Conservation (phyloP, 768 basidiomycete species). For the Auriscalpium orientale region DNA sequence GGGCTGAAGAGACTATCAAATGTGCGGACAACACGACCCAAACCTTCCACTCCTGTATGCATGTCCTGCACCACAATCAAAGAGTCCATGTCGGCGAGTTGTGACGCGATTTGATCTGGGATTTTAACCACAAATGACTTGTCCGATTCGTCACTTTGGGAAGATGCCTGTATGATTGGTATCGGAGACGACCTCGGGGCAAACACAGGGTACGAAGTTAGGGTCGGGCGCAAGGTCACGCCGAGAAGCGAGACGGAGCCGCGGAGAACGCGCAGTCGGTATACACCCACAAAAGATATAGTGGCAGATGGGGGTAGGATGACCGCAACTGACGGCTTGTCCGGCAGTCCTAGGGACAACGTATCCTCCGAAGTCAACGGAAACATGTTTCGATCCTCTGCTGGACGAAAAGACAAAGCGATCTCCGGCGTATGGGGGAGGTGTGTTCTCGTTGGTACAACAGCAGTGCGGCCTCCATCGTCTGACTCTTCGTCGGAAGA, state of each 20-base stretch:
- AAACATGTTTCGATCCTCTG: slow-evolving; percentile 38
- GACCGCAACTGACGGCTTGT: slow-evolving; percentile 30
- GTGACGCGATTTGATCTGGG: slow-evolving; percentile 9
- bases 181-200: slow-evolving; percentile 77
- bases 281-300: slow-evolving; percentile 63
- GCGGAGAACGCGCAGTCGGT: slow-evolving; percentile 50
- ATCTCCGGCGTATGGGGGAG: too few species aligned
- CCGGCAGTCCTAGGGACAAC: slow-evolving; percentile 20
- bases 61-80: slow-evolving; percentile 53
- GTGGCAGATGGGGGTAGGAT: slow-evolving; percentile 41
- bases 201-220: slow-evolving; percentile 45
- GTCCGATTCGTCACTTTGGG: slow-evolving; percentile 9
- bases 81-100: slow-evolving; percentile 19
- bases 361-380: slow-evolving; percentile 34
- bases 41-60: slow-evolving; percentile 53
- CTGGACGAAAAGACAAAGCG: slow-evolving; percentile 47
- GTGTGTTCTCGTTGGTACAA: too few species aligned
- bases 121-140: slow-evolving; percentile 5
- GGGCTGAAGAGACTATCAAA: slow-evolving; percentile 59
- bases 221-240: slow-evolving; percentile 36
- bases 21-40: slow-evolving; percentile 53
- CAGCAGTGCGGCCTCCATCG: slow-evolving; percentile 5
- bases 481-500: slow-evolving; percentile 27
- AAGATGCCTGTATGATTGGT: slow-evolving; percentile 37
- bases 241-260: slow-evolving; percentile 58